Conservation (phyloP, 345 rosid species). For the Citrus trifoliata region DNA sequence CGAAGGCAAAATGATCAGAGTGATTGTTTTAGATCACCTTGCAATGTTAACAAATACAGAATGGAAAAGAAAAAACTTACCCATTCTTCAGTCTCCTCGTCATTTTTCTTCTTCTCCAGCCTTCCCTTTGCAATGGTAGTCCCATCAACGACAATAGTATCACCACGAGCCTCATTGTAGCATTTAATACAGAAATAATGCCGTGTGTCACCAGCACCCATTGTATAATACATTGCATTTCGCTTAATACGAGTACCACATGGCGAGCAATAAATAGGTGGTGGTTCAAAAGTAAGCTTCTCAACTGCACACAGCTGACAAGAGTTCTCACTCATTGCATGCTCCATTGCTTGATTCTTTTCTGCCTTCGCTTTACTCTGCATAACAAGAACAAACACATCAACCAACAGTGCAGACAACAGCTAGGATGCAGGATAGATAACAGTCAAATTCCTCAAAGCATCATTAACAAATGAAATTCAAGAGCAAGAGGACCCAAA, state of each 20-base stretch:
- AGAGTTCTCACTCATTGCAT: constrained; percentile 93
- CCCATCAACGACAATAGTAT: constrained; percentile 71
- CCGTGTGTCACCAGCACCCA: constrained; percentile 88
- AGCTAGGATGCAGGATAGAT: background rate
- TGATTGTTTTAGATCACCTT: constrained; percentile 11
- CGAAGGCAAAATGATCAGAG: constrained; percentile 16
- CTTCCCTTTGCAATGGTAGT: constrained; percentile 54
- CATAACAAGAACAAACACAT: constrained; percentile 15
- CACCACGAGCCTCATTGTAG: constrained; percentile 96
- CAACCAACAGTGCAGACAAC: background rate
- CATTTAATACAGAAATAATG: constrained; percentile 94
- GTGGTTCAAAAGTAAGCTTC: constrained; percentile 97
- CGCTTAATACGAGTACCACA: constrained; percentile 99
- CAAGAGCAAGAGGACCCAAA: background rate
- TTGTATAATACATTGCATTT: constrained; percentile 92
- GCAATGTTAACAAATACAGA: constrained; percentile 7
- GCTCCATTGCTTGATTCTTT: constrained; percentile 97
- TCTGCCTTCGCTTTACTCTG: constrained; percentile 98
- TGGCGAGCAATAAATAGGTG: constrained; percentile 90
- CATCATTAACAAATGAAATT: background rate
- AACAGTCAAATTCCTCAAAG: background rate
- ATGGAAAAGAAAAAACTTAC: constrained; percentile 33
- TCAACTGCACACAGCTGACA: constrained; percentile 99
- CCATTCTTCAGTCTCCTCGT: constrained; percentile 99
- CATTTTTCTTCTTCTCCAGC: constrained; percentile 97